Evolutionary conservation across 2,329 filamentous ascomycete species (phyloP), one percentile per base, ranked within the genome.

Genomic region (Fusarium sp.): DNA sequence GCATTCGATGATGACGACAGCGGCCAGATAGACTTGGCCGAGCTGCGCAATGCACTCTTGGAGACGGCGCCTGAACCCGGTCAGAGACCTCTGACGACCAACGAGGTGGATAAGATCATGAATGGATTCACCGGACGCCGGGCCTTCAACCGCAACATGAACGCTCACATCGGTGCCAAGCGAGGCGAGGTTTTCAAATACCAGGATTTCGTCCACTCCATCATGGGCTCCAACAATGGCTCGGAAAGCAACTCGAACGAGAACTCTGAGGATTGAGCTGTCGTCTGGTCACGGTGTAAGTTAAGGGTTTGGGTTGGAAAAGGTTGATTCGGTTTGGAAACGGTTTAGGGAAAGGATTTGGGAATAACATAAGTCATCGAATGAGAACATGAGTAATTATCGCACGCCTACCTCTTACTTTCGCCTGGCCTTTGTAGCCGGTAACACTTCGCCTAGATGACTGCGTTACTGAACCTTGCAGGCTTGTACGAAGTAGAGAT

Each of bases 1-100:
- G 96, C 96, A 0, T 98, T 98, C 80, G 96, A 99, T 79, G 94
- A 97, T 71, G 95, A 97, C 72, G 96, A 99, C 81, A 96, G 93
- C 78, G 96, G 96, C 4, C 95, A 98, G 82, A 91, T 98, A 42
- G 95, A 98, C 80, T 85, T 97, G 22, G 89, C 85, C 0, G 94
- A 98, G 82, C 84, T 99, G 71, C 91, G 93, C 54, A 94, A 96
- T 76, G 94, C 96, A 0, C 82, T 99, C 52, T 83, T 98, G 45
- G 90, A 95, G 74, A 98, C 95, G 1, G 91, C 91, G 0, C 94
- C 94, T 0, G 94, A 97, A 75, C 87, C 89, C 0, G 94, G 93
- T 20, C 88, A 90, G 81, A 86, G 85, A 42, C 83, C 88, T 0
- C 83, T 97, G 73, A 92, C 90, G 1, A 89, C 92, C 62, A 84